A percentile compares a stretch with the other conserved stretches of the same genome.
Evolutionary conservation across 2,329 filamentous ascomycete genomes (phyloP).

Genomic region (Pseudocercospora musae): DNA sequence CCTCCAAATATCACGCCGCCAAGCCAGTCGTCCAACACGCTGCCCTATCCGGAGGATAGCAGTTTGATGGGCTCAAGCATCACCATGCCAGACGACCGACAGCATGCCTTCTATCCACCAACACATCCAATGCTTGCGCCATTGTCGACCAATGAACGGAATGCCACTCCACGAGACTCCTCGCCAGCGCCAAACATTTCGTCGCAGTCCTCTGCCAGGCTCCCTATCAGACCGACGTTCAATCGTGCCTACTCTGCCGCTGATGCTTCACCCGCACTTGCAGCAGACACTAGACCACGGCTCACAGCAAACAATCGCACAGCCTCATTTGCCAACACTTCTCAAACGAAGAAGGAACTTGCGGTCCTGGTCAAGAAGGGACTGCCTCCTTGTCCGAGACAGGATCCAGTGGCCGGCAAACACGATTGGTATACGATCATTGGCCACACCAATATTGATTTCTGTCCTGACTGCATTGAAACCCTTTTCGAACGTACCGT

Average conservation of each 20-base stretch:
- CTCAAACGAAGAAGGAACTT: slow-evolving; percentile 44
- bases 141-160: neutral
- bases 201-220: slow-evolving; percentile 3
- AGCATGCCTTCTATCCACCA: slow-evolving; percentile 38
- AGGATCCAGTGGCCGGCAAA: slow-evolving; percentile 58
- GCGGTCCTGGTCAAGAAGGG: slow-evolving; percentile 39
- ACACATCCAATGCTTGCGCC: slow-evolving; percentile 11
- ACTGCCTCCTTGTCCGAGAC: slow-evolving; percentile 68
- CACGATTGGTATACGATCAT: slow-evolving; percentile 80
- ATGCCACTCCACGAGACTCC: neutral
- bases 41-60: slow-evolving; percentile 47
- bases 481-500: slow-evolving; percentile 65
- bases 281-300: slow-evolving; percentile 5
- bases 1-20: slow-evolving; percentile 34
- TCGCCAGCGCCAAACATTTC: slow-evolving; percentile 4
- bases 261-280: neutral
- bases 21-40: slow-evolving; percentile 30
- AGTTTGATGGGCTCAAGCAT: slow-evolving; percentile 33
- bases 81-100: slow-evolving; percentile 44
- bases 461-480: slow-evolving; percentile 78
- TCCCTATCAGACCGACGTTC: slow-evolving; percentile 8
- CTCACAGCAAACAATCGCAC: slow-evolving; percentile 9
- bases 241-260: slow-evolving; percentile 13
- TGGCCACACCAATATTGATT: slow-evolving; percentile 67
- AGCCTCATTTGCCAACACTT: slow-evolving; percentile 24